Evolutionary conservation across 2,329 filamentous ascomycete genomes (phyloP), one percentile per base, ranked within the genome.

Genomic region (Aquanectria penicillioides): DNA sequence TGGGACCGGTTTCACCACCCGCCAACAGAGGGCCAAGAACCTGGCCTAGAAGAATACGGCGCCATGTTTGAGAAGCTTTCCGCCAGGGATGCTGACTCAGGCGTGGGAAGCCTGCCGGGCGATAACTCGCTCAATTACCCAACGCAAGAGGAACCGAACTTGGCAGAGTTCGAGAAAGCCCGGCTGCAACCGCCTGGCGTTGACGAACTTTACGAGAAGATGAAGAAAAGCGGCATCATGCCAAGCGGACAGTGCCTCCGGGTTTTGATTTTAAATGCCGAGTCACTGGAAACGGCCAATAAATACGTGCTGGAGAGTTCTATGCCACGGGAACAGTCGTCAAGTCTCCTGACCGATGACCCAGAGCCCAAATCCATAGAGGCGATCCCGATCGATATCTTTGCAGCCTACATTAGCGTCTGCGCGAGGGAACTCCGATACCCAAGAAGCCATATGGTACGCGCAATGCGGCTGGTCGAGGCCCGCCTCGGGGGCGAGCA

Each of bases 141-240:
- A 15, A 69, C 71, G 6, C 60, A 70, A 47, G 58, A 72, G 33
- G 67, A 75, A 11, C 76, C 78, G 73, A 91, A 81, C 72, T 82
- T 81, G 68, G 90, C 81, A 57, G 83, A 88, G n/a, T 85, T 88
- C 52, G 89, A 91, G 56, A 86, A 85, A 63, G 82, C 86, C 33
- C 81, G 86, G n/a, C 76, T 87, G 37, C 77, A 80, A 12, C 86
- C 89, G 1, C 90, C 90, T 2, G 81, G 78, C 1, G 74, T 87
- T 10, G 74, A 80, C 5, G 78, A 84, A 47, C 77, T 94, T 4
- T 90, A 89, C 57, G 69, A 79, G 10, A 77, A 81, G 36, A 90
- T 93, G 86, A 70, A 76, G 11, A 70, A 69, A 2, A 76, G 78
- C 2, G 79, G 81, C 1, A 69, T 89, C 17, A 74, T 70, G 6